Conservation (phyloP, 1,139 yeast genomes). For the Candida smagusa region DNA sequence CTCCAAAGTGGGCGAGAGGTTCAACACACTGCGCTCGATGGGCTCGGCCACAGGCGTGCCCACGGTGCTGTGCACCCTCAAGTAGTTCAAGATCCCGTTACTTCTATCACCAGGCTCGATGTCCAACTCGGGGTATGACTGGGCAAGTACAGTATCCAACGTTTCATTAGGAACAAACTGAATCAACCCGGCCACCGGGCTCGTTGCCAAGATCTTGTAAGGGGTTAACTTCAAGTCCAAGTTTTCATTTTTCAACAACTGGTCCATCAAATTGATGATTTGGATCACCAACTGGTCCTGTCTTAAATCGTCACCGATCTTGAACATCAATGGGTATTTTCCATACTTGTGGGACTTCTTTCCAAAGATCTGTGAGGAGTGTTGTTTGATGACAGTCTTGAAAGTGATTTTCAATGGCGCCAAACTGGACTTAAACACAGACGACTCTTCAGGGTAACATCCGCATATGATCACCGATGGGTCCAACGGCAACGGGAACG, state of each 20-base stretch:
- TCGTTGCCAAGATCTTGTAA: conserved; percentile 86
- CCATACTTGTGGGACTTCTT: conserved; percentile 40
- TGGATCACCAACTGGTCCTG: conserved; percentile 97
- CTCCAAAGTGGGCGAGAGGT: conserved; percentile 6
- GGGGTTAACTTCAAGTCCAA: conserved; percentile 86
- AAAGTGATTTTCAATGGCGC: conserved; percentile 84
- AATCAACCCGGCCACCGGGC: conserved; percentile 85
- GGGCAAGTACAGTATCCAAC: conserved; percentile 70
- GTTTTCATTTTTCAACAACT: conserved; percentile 81
- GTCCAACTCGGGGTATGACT: conserved; percentile 45
- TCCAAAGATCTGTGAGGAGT: conserved; percentile 31
- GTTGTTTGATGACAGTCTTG: conserved; percentile 44
- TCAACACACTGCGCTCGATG: conserved; percentile 27
- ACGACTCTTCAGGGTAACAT: conserved; percentile 72
- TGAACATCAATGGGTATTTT: conserved; percentile 81
- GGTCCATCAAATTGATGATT: conserved; percentile 88
- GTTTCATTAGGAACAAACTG: conserved; percentile 93
- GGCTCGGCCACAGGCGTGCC: conserved; percentile 24
- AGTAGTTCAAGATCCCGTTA: conserved; percentile 68
- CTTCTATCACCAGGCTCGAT: conserved; percentile 10
- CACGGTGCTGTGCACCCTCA: conserved; percentile 53
- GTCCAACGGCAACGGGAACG: conserved; percentile 69
- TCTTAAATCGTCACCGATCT: conserved; percentile 91
- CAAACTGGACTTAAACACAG: conserved; percentile 86
- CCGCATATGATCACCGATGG: conserved; percentile 70